Percentiles rank a stretch among this genome's conserved stretches.
Evolutionary conservation across 768 basidiomycete genomes (phyloP).

Genomic region (Russula compacta): DNA sequence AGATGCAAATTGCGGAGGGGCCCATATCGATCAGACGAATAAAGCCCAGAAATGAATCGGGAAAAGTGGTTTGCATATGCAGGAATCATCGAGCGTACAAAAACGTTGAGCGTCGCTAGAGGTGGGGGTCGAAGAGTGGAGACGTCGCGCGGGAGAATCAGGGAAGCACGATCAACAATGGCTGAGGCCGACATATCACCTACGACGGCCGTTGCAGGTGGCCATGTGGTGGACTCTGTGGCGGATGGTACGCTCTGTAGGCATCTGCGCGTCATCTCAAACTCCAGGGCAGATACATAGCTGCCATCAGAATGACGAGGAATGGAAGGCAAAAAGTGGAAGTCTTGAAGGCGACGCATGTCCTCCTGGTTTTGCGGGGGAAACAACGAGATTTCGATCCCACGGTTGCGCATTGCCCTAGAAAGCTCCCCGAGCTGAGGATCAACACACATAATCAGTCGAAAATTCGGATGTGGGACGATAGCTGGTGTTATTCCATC

Average conservation of each 20-base stretch:
- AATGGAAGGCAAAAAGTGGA: conserved; percentile 6
- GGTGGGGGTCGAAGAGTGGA: background rate
- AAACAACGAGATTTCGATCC: conserved; percentile 66
- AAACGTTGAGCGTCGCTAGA: background rate
- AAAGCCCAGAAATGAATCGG: conserved; percentile 8
- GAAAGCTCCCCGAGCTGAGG: conserved; percentile 90
- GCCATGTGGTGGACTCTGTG: background rate
- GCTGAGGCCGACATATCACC: background rate
- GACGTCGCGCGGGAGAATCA: conserved; percentile 5
- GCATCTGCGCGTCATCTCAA: conserved; percentile 16
- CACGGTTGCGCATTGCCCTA: conserved; percentile 96
- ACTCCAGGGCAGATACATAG: background rate
- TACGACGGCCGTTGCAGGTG: conserved; percentile 1
- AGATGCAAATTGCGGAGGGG: conserved; percentile 6
- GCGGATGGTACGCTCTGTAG: background rate
- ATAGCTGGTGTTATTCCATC: conserved; percentile 66
- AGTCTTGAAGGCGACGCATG: conserved; percentile 5
- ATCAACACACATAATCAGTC: conserved; percentile 90
- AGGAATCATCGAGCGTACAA: conserved; percentile 11
- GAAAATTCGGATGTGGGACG: conserved; percentile 79
- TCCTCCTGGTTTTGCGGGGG: conserved; percentile 13
- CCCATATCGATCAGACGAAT: conserved; percentile 4
- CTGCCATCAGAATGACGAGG: background rate
- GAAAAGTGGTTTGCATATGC: conserved; percentile 6
- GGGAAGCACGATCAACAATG: conserved; percentile 1